Percentiles rank a stretch among this genome's conserved stretches.
phyloP scores from a whole-genome alignment of 176 grass and related monocot genomes.

The Zizania latifolia region DNA sequence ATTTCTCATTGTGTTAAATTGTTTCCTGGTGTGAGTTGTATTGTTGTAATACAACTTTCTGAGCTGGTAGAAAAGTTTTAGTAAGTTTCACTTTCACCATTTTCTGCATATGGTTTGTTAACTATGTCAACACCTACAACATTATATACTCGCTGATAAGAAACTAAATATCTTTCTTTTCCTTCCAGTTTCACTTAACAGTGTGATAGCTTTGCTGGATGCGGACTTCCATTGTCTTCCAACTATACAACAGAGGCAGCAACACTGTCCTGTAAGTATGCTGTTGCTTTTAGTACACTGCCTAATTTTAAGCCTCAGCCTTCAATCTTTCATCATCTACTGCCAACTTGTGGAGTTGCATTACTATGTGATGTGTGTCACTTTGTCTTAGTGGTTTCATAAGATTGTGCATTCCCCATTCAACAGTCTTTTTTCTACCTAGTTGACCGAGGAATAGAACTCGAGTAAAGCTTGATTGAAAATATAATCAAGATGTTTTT shows the following conservation, averaged over 20 bases:
- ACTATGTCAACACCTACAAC: slow-evolving; percentile 1
- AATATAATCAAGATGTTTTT: not conserved
- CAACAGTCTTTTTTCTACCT: not conserved
- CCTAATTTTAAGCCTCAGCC: not conserved
- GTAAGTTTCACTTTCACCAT: not conserved
- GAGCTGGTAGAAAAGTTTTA: slow-evolving; percentile 7
- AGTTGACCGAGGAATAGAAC: not conserved
- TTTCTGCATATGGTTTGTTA: slow-evolving; percentile 8
- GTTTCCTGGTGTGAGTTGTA: not conserved
- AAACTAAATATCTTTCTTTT: slow-evolving; percentile 17
- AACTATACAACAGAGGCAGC: slow-evolving; percentile 83
- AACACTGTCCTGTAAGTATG: slow-evolving; percentile 88
- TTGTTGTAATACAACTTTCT: not conserved
- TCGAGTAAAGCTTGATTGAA: not conserved
- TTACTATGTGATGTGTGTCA: not conserved
- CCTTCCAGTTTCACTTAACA: slow-evolving; percentile 86
- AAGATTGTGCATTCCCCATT: slow-evolving; percentile 10
- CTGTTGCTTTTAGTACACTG: slow-evolving; percentile 6
- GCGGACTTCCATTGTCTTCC: slow-evolving; percentile 92
- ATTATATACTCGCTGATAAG: slow-evolving; percentile 10
- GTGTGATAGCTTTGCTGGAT: slow-evolving; percentile 93
- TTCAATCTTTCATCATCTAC: slow-evolving; percentile 9
- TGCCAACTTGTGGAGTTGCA: slow-evolving; percentile 1
- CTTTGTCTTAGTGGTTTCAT: not conserved
- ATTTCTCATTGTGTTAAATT: slow-evolving; percentile 2